A percentile compares a stretch with the other conserved stretches of the same genome.
Conservation (phyloP, 108 stramenopile species). For the Seminavis robusta region DNA sequence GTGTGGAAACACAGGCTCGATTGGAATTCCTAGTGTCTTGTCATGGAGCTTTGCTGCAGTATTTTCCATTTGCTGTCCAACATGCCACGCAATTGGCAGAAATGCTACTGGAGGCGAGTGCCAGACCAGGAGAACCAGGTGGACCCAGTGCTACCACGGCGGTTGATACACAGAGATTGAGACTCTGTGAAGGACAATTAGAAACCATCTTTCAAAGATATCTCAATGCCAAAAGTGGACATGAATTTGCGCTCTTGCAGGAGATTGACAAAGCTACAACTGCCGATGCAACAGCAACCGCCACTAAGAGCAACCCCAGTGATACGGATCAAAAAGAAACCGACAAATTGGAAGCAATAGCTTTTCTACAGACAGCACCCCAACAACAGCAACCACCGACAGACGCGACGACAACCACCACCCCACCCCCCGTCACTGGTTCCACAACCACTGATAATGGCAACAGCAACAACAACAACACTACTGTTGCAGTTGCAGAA, state of each 20-base stretch:
- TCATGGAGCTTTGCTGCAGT: slow-evolving; percentile 61
- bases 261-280: no score
- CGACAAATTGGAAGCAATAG: no score
- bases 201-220: slow-evolving; percentile 40
- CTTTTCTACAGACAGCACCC: no score
- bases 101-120: slow-evolving; percentile 53
- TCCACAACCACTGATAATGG: background rate
- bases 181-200: slow-evolving; percentile 49
- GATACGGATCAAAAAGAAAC: no score
- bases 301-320: no score
- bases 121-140: slow-evolving; percentile 41
- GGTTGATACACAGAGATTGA: slow-evolving; percentile 18
- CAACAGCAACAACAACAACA: slow-evolving; percentile 15
- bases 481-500: slow-evolving; percentile 2
- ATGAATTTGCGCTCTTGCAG: background rate
- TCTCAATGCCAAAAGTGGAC: background rate
- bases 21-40: slow-evolving; percentile 83
- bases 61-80: slow-evolving; percentile 62
- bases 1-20: slow-evolving; percentile 53
- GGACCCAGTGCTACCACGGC: slow-evolving; percentile 18
- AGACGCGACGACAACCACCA: background rate
- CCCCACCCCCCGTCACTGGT: background rate
- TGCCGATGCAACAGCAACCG: no score
- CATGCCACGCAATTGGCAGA: slow-evolving; percentile 54
- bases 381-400: no score